A percentile compares a stretch with the other conserved stretches of the same genome.
These are phyloP conservation scores for Starmera pachycereana DNA, from an alignment of 805 yeast genomes.

Conservation along the genomic window DNA sequence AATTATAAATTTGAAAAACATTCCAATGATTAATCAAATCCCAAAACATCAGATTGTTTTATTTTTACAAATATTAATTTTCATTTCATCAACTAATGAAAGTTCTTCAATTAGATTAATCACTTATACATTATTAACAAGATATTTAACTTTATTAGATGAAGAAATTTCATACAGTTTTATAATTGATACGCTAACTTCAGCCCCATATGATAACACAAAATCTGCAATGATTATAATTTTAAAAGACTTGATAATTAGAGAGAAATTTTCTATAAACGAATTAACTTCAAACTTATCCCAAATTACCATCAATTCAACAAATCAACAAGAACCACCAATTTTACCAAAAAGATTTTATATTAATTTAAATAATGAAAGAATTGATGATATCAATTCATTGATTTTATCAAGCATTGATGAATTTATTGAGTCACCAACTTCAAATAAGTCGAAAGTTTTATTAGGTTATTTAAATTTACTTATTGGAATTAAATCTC, in stretches of 20 bases:
- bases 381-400: conserved; percentile 32
- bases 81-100: conserved; percentile 24
- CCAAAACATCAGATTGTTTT: conserved; percentile 25
- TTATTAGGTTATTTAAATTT: conserved; percentile 51
- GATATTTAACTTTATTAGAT: conserved; percentile 46
- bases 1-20: conserved; percentile 13
- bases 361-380: conserved; percentile 31
- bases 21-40: conserved; percentile 12
- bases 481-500: conserved; percentile 25
- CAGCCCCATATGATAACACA: conserved; percentile 56
- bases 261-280: conserved; percentile 11
- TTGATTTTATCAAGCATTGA: conserved; percentile 29
- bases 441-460: conserved; percentile 26
- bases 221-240: conserved; percentile 55
- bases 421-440: conserved; percentile 10
- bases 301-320: neutral
- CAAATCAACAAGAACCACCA: conserved; percentile 13
- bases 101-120: conserved; percentile 30
- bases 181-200: conserved; percentile 49
- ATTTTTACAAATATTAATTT: conserved; percentile 32
- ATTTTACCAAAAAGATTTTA: conserved; percentile 33
- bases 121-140: conserved; percentile 52
- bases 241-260: conserved; percentile 53
- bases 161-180: conserved; percentile 50
- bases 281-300: conserved; percentile 1